phyloP scores from a whole-genome alignment of 352 stramenopile genomes.

The Phytopythium boreale region DNA sequence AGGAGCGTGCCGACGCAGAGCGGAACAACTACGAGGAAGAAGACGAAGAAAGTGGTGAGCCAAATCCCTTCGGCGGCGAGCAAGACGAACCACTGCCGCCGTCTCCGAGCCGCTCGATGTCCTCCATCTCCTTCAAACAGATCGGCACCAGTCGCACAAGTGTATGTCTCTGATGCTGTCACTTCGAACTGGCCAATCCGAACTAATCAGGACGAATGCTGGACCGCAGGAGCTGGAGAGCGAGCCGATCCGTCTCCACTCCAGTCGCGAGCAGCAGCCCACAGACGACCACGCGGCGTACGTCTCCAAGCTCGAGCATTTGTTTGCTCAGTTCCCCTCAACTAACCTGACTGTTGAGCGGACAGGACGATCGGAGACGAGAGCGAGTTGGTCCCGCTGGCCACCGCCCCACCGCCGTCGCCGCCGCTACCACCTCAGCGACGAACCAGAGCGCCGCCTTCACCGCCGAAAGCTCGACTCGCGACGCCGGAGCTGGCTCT shows the following conservation, averaged over 20 bases:
- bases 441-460: neutral
- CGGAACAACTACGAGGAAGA: neutral
- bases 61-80: too few species aligned
- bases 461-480: neutral
- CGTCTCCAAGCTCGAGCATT: neutral
- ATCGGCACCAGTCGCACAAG: neutral
- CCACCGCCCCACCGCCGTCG: slow-evolving; percentile 1
- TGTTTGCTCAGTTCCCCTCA: neutral
- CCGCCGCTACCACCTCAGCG: slow-evolving; percentile 5
- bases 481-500: slow-evolving; percentile 4
- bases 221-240: neutral
- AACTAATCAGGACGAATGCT: neutral
- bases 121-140: neutral
- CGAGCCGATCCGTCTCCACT: neutral
- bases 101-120: neutral
- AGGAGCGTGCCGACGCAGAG: neutral
- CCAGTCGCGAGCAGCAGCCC: neutral
- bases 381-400: slow-evolving; percentile 43
- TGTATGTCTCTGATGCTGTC: neutral
- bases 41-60: neutral
- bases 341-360: neutral
- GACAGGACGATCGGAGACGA: slow-evolving; percentile 12
- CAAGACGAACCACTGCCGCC: neutral
- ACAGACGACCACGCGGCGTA: neutral
- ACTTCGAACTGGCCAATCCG: neutral